phyloP scores from a whole-genome alignment of 345 rosid genomes.

The Bretschneidera sinensis region DNA sequence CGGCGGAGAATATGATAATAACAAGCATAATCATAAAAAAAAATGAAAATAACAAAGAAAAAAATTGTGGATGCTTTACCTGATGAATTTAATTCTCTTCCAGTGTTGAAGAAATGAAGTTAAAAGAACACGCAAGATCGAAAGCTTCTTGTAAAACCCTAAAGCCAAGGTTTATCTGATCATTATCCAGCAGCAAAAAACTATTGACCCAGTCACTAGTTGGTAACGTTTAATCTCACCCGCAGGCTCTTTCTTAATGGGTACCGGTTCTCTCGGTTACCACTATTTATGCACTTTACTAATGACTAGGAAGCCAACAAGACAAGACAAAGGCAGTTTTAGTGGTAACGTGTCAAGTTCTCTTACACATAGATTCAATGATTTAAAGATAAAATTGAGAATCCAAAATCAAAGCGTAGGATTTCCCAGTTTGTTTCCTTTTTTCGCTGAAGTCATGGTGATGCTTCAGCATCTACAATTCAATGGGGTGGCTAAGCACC shows the following conservation, averaged over 20 bases:
- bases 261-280: constrained; percentile 26
- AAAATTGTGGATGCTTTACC: constrained; percentile 4
- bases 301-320: not conserved
- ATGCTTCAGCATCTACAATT: constrained; percentile 38
- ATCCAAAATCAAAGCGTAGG: not conserved
- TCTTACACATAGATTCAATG: constrained; percentile 24
- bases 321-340: not conserved
- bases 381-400: not conserved
- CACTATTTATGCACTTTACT: not conserved
- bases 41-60: not conserved
- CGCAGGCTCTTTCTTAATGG: constrained; percentile 9
- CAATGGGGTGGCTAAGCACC: constrained; percentile 29
- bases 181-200: not conserved
- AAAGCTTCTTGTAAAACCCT: constrained; percentile 23
- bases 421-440: not conserved
- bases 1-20: not conserved
- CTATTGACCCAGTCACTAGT: no score
- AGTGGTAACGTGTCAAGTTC: constrained; percentile 43
- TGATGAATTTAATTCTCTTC: not conserved
- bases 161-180: constrained; percentile 14
- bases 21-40: not conserved
- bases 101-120: constrained; percentile 7
- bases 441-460: constrained; percentile 25
- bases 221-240: constrained; percentile 22
- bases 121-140: not conserved